Evolutionary conservation across 768 basidiomycete species (phyloP), one percentile per base, ranked within the genome.

Genomic region (Hericium coralloides): DNA sequence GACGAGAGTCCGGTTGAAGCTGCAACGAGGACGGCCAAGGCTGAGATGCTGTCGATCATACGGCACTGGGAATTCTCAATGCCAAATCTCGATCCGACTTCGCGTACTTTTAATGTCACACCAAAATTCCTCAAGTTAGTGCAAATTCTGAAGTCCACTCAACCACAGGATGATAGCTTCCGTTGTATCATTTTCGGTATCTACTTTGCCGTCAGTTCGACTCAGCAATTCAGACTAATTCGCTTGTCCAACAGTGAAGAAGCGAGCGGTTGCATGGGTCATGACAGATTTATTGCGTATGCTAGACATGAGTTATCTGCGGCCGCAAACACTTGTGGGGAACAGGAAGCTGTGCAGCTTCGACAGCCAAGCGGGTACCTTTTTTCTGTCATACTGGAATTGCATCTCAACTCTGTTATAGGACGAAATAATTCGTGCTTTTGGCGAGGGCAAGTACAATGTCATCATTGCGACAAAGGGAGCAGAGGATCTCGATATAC

Each of bases 181-280:
- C 80, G 86, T 48, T 85, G 81, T 15, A 74, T 91, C 22, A 65
- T 86, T 39, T 76, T 82, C 60, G 87, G 89, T 89, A 62, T 31
- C 31, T 31, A 31, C 31, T 31, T 31, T 31, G 31, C 31, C 7
- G 31, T 31, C 31, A 6, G 10, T 31, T 31, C 31, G 8, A 31
- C 31, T 6, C 31, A 31, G 6, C 31, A 31, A 31, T 31, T 31
- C 31, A 31, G 31, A 31, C 31, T 31, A 31, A 31, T 31, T 38
- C 65, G 56, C 55, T 55, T 12, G 45, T 38, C 25, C 39, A 37
- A 1, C 60, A 90, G 87, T 88, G 2, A 77, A 77, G 62, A 74
- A 73, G 55, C 69, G 75, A 38, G 69, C 70, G 38, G 75, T 81
- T 45, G 87, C 85, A n/a, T 65, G 73, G 23, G 74, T 78, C n/a